Evolutionary conservation across 345 rosid genomes (phyloP).

Genomic region (Syzygium oleosum): DNA sequence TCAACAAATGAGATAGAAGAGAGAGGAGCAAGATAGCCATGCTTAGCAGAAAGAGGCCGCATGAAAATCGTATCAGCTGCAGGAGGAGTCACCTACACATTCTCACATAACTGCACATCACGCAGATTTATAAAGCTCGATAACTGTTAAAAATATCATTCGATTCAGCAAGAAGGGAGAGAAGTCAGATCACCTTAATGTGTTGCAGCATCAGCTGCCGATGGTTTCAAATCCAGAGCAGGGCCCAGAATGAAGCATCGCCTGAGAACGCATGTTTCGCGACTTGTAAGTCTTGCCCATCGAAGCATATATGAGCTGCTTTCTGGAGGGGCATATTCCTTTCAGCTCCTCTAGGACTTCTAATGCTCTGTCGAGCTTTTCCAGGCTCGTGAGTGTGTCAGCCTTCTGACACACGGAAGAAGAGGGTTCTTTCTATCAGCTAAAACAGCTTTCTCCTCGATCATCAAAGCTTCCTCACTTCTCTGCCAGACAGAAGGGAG

Average conservation of each 20-base stretch:
- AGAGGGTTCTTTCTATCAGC: constrained; percentile 94
- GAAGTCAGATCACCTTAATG: constrained; percentile 48
- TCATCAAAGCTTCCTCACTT: constrained; percentile 72
- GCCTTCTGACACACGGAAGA: constrained; percentile 92
- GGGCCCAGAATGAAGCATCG: constrained; percentile 89
- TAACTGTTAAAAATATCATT: not conserved
- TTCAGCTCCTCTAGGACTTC: constrained; percentile 85
- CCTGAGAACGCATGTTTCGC: constrained; percentile 60
- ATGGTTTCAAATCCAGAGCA: constrained; percentile 95
- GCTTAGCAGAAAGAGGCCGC: not conserved
- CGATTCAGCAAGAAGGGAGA: not conserved
- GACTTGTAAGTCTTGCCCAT: constrained; percentile 86
- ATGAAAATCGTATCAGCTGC: not conserved
- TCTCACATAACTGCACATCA: not conserved
- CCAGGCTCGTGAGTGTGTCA: constrained; percentile 59
- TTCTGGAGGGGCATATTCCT: constrained; percentile 78
- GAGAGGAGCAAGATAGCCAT: not conserved
- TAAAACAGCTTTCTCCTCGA: constrained; percentile 77
- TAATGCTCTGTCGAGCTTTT: constrained; percentile 68
- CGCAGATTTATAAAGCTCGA: not conserved
- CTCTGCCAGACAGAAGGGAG: constrained; percentile 36
- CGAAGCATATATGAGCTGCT: constrained; percentile 75
- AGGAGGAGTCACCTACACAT: not conserved
- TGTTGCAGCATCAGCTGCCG: constrained; percentile 76
- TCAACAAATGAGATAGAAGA: not conserved